A percentile compares a stretch with the other conserved stretches of the same genome.
phyloP scores from a whole-genome alignment of 306 rosid genomes.

The Lablab purpureus region DNA sequence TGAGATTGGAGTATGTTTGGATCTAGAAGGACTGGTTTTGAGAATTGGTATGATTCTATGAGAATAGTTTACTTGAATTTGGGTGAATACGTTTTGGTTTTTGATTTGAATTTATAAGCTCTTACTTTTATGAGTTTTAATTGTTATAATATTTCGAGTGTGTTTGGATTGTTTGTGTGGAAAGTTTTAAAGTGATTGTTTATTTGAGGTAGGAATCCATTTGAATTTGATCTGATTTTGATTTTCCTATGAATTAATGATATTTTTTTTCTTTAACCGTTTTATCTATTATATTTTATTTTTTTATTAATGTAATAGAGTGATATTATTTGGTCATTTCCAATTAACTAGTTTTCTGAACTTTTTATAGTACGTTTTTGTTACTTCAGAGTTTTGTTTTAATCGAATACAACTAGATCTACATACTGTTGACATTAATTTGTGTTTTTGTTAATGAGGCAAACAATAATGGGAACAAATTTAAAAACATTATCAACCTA shows the following conservation, averaged over 20 bases:
- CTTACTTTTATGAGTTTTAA: neutral
- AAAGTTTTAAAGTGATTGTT: neutral
- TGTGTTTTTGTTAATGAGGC: neutral
- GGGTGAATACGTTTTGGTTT: neutral
- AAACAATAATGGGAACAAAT: constrained; percentile 23
- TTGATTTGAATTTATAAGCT: neutral
- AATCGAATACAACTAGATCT: constrained; percentile 29
- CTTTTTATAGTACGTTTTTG: neutral
- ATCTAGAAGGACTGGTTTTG: neutral
- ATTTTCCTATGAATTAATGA: neutral
- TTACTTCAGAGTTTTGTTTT: neutral
- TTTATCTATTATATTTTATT: neutral
- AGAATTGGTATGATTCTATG: neutral
- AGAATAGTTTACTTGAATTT: neutral
- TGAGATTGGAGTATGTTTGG: neutral
- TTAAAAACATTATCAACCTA: neutral
- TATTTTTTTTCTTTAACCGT: neutral
- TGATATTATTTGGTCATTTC: neutral
- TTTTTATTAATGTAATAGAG: neutral
- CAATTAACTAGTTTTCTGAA: neutral
- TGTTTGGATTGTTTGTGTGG: neutral
- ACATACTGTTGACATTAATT: neutral
- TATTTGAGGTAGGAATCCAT: constrained; percentile 18
- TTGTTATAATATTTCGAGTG: neutral
- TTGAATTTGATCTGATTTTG: neutral